phyloP scores from a whole-genome alignment of 805 yeast species.

The Candida montana region DNA sequence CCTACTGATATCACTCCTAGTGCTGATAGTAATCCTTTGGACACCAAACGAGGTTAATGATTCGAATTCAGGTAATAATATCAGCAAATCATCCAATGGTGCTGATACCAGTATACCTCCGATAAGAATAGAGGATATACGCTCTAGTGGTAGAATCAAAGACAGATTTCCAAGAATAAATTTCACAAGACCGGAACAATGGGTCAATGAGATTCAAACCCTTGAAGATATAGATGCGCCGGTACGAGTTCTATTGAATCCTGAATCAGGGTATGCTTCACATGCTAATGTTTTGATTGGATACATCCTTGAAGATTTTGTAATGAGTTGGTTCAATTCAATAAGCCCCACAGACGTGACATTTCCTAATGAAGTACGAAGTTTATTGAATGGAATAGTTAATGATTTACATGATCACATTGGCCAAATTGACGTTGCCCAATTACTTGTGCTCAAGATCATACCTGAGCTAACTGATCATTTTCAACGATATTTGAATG shows the following conservation, averaged over 20 bases:
- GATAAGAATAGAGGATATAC: constrained; percentile 1
- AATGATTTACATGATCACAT: constrained; percentile 36
- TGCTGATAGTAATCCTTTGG: too few species aligned
- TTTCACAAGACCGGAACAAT: constrained; percentile 25
- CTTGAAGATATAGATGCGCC: too few species aligned
- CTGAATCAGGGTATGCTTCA: constrained; percentile 28
- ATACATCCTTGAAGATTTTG: constrained; percentile 47
- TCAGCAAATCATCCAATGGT: too few species aligned
- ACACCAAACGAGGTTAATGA: too few species aligned
- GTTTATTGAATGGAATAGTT: constrained; percentile 38
- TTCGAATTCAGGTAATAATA: too few species aligned
- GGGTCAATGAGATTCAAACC: constrained; percentile 29
- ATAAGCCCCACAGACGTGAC: constrained; percentile 35
- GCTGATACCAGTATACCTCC: background rate
- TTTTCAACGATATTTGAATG: constrained; percentile 42
- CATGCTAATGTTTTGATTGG: constrained; percentile 40
- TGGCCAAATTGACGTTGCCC: constrained; percentile 47
- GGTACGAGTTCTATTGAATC: too few species aligned
- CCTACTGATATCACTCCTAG: too few species aligned
- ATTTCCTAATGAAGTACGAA: constrained; percentile 37
- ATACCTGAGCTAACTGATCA: constrained; percentile 68
- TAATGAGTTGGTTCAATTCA: constrained; percentile 49
- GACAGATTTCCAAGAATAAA: constrained; percentile 19
- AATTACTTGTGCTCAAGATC: constrained; percentile 49
- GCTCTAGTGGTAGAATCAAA: too few species aligned